phyloP scores from a whole-genome alignment of 140 eudicot genomes.

The Oenanthe javanica region DNA sequence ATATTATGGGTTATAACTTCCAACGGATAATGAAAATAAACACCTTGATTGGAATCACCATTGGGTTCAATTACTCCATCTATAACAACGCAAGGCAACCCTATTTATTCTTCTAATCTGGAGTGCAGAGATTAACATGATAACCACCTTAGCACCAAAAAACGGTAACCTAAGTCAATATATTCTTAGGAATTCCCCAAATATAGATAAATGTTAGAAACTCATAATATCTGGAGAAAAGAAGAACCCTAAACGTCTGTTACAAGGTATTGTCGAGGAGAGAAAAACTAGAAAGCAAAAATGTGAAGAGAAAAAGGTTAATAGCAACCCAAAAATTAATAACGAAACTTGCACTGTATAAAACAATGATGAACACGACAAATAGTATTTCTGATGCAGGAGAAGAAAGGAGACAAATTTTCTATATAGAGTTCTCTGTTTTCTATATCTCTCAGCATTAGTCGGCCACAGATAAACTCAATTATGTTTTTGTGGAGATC shows the following conservation, averaged over 20 bases:
- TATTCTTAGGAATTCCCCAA: neutral
- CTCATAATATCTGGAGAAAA: neutral
- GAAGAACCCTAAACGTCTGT: neutral
- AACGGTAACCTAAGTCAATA: neutral
- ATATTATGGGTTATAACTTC: neutral
- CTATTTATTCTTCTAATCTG: neutral
- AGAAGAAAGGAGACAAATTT: neutral
- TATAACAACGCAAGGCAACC: neutral
- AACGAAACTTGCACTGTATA: neutral
- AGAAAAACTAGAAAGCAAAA: neutral
- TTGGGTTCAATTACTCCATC: neutral
- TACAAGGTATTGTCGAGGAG: neutral
- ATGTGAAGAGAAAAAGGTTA: neutral
- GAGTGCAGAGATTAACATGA: neutral
- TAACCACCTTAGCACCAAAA: neutral
- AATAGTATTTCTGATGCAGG: neutral
- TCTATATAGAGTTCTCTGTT: neutral
- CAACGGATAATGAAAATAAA: neutral
- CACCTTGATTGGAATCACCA: neutral
- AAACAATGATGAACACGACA: neutral
- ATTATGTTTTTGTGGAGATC: neutral
- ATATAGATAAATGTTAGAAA: neutral
- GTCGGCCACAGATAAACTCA: neutral
- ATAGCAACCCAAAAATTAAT: neutral
- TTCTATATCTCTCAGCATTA: neutral